A percentile compares a stretch with the other conserved stretches of the same genome.
phyloP scores from a whole-genome alignment of 345 rosid genomes.

The Chamaenerion angustifolium region DNA sequence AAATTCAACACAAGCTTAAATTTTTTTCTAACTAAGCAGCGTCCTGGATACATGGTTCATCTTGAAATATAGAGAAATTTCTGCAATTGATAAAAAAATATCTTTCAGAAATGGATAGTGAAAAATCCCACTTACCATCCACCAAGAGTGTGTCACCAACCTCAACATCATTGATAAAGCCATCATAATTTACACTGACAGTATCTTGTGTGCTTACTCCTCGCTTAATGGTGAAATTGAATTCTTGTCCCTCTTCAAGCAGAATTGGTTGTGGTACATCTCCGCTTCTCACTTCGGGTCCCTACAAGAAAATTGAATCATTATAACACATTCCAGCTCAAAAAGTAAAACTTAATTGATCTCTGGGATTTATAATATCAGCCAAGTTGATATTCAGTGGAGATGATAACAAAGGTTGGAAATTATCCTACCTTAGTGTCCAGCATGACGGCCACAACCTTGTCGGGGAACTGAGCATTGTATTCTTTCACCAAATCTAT shows the following conservation, averaged over 20 bases:
- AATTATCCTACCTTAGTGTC: slow-evolving; percentile 68
- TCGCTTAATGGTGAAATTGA: slow-evolving; percentile 74
- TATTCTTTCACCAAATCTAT: slow-evolving; percentile 85
- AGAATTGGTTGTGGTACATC: slow-evolving; percentile 78
- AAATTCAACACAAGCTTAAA: no score
- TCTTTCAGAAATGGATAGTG: not conserved
- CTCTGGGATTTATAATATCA: no score
- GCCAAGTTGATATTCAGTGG: not conserved
- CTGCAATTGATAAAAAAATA: not conserved
- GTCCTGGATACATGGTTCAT: not conserved
- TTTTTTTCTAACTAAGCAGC: no score
- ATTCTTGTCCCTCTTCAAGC: slow-evolving; percentile 74
- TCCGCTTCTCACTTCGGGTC: slow-evolving; percentile 98
- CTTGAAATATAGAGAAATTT: not conserved
- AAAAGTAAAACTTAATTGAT: not conserved
- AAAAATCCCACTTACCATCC: slow-evolving; percentile 42
- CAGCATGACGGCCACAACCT: slow-evolving; percentile 75
- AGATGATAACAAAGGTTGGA: not conserved
- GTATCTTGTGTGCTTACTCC: slow-evolving; percentile 66
- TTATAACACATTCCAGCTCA: not conserved
- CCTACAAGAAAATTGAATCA: slow-evolving; percentile 27
- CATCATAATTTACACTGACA: slow-evolving; percentile 90
- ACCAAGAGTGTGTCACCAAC: slow-evolving; percentile 77
- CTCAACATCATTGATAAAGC: slow-evolving; percentile 78
- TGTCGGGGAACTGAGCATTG: slow-evolving; percentile 70